Evolutionary conservation across 495 filamentous ascomycete species (phyloP).

Genomic region (Aspergillus olivimuriae): DNA sequence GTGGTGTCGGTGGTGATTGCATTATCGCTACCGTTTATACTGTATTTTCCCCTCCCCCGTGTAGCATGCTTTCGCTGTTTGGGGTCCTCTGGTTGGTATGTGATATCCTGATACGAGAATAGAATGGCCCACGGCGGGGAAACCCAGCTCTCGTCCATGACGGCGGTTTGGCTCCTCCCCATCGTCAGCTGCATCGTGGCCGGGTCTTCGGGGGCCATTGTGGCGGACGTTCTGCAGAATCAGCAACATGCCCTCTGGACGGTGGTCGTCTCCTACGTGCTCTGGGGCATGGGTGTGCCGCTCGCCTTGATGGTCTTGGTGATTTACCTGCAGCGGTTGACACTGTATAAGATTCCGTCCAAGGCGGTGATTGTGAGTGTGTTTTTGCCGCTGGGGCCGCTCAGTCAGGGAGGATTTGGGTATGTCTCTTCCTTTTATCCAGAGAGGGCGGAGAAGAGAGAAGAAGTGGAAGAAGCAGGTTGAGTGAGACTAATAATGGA

Average conservation of each 20-base stretch:
- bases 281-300: constrained; percentile 55
- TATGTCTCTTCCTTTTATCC: constrained; percentile 5
- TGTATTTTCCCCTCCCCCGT: constrained; percentile 37
- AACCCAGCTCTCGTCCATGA: constrained; percentile 43
- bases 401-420: constrained; percentile 54
- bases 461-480: not conserved
- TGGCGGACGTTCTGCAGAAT: constrained; percentile 47
- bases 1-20: constrained; percentile 43
- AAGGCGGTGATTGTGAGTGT: constrained; percentile 54
- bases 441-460: not conserved
- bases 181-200: constrained; percentile 56
- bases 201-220: constrained; percentile 48
- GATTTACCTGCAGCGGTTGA: constrained; percentile 56
- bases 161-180: constrained; percentile 54
- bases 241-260: constrained; percentile 50
- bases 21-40: constrained; percentile 47
- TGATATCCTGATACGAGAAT: too few species aligned
- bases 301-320: constrained; percentile 49
- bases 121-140: constrained; percentile 28
- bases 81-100: too few species aligned
- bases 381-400: constrained; percentile 56
- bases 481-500: not conserved
- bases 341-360: constrained; percentile 49
- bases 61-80: too few species aligned
- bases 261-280: constrained; percentile 47